phyloP scores from a whole-genome alignment of 2,329 filamentous ascomycete genomes.

The Tolypocladium ophioglossoides region DNA sequence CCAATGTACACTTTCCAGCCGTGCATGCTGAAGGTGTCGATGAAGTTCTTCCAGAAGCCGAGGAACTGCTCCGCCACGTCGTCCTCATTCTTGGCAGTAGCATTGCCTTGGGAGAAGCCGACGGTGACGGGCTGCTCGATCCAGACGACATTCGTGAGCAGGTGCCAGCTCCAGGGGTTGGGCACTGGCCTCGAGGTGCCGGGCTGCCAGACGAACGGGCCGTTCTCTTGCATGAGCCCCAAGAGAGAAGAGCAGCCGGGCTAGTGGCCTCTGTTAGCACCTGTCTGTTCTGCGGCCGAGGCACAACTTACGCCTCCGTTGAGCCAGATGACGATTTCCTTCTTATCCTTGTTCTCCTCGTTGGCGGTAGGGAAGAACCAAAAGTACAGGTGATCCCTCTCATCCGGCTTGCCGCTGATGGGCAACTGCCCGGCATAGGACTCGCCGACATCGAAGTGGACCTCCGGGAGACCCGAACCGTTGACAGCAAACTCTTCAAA shows the following conservation, averaged over 20 bases:
- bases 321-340: constrained; percentile 54
- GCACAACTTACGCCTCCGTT: constrained; percentile 36
- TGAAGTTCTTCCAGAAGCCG: constrained; percentile 71
- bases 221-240: constrained; percentile 67
- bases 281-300: not conserved
- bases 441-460: constrained; percentile 52
- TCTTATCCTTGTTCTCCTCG: constrained; percentile 25
- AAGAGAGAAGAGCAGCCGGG: constrained; percentile 52
- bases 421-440: constrained; percentile 49
- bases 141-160: constrained; percentile 47
- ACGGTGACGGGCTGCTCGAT: constrained; percentile 59
- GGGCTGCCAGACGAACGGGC: constrained; percentile 60
- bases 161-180: constrained; percentile 61
- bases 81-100: constrained; percentile 53
- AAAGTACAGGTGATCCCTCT: constrained; percentile 47
- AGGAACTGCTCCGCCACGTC: constrained; percentile 63
- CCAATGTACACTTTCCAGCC: constrained; percentile 62
- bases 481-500: constrained; percentile 46
- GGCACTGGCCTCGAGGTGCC: constrained; percentile 55
- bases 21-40: constrained; percentile 58
- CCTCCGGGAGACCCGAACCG: constrained; percentile 50
- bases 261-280: not conserved
- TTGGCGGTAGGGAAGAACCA: constrained; percentile 56
- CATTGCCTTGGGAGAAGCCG: constrained; percentile 56
- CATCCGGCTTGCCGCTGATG: constrained; percentile 35